These are phyloP conservation scores for Gilbertella persicaria DNA, from an alignment of 371 early-diverging fungal genomes.

Conservation along the genomic window DNA sequence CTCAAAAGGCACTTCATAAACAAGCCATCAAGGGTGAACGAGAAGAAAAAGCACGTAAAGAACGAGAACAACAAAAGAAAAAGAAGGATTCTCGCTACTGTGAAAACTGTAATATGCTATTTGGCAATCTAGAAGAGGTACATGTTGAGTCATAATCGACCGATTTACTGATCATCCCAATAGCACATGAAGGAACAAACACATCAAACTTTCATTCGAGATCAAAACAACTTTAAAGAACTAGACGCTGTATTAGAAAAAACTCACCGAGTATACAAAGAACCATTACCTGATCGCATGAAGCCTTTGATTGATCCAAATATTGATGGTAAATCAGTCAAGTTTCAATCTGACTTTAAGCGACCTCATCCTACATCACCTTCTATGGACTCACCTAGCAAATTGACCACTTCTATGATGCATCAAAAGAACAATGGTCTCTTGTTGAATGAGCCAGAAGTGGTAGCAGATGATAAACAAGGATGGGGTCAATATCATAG, in stretches of 20 bases:
- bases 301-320: conserved; percentile 10
- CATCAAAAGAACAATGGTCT: background rate
- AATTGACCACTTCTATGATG: background rate
- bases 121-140: conserved; percentile 33
- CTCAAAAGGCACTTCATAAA: conserved; percentile 8
- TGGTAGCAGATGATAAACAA: background rate
- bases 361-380: conserved; percentile 1
- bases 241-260: conserved; percentile 34
- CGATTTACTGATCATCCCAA: no score
- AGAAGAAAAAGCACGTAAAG: conserved; percentile 11
- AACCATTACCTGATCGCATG: conserved; percentile 21
- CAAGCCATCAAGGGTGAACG: conserved; percentile 8
- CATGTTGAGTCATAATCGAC: no score
- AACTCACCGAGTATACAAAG: conserved; percentile 28
- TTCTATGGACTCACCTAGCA: background rate
- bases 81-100: conserved; percentile 29
- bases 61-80: conserved; percentile 5
- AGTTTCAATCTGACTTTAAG: conserved; percentile 13
- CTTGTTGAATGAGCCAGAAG: no score
- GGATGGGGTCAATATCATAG: background rate
- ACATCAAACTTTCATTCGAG: conserved; percentile 36
- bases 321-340: conserved; percentile 32
- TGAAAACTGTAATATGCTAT: conserved; percentile 42
- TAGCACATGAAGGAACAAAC: conserved; percentile 37
- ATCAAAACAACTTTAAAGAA: conserved; percentile 37